Conservation (phyloP, 2,329 filamentous ascomycete genomes). For the Sclerotinia nivalis region DNA sequence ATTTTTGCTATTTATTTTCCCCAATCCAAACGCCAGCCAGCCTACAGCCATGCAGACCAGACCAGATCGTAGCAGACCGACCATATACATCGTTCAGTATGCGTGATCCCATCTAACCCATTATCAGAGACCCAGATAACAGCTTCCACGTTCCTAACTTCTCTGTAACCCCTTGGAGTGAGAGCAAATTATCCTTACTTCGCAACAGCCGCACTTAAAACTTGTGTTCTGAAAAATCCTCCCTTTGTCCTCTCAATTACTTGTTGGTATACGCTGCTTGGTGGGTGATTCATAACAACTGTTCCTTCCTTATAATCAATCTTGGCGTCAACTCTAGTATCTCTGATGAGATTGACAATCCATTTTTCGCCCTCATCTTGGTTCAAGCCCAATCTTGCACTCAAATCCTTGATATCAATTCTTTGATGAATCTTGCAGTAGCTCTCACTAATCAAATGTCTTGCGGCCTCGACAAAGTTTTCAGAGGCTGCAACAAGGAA, state of each 20-base stretch:
- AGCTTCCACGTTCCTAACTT: constrained; percentile 6
- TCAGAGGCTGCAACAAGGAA: constrained; percentile 87
- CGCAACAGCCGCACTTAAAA: constrained; percentile 60
- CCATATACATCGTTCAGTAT: constrained; percentile 18
- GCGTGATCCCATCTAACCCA: constrained; percentile 16
- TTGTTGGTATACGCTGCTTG: constrained; percentile 97
- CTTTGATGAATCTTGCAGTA: constrained; percentile 99
- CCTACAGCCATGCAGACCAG: constrained; percentile 23
- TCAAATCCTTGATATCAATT: constrained; percentile 97
- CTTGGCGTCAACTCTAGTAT: constrained; percentile 96
- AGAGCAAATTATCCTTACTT: constrained; percentile 35
- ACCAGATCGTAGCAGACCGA: constrained; percentile 12
- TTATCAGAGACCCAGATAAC: constrained; percentile 18
- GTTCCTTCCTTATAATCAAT: constrained; percentile 99
- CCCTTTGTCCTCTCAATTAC: constrained; percentile 99
- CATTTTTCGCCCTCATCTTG: constrained; percentile 98
- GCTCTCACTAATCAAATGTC: constrained; percentile 95
- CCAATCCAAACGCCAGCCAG: constrained; percentile 24
- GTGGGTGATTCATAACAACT: constrained; percentile 98
- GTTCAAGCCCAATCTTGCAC: constrained; percentile 84
- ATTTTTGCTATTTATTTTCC: constrained; percentile 21
- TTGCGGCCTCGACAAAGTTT: constrained; percentile 86
- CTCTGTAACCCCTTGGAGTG: not conserved
- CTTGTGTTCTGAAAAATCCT: constrained; percentile 97
- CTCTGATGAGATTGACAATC: constrained; percentile 99